Conservation (phyloP, 768 basidiomycete genomes). For the Exidia glandulosa region DNA sequence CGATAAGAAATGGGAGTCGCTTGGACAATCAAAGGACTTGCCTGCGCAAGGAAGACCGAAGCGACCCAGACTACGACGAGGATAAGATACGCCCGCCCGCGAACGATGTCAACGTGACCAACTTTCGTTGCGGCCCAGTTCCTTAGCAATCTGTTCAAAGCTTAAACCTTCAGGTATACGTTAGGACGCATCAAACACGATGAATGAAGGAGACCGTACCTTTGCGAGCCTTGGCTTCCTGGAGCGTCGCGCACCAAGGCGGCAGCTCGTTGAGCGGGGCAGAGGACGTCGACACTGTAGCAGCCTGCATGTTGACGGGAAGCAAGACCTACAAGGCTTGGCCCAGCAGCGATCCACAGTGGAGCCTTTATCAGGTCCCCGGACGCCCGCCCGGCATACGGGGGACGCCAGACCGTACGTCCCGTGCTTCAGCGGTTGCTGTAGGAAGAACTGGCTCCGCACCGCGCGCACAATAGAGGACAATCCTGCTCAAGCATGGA, state of each 20-base stretch:
- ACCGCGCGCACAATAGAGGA: not conserved
- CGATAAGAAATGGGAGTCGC: not conserved
- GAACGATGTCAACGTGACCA: too few species aligned
- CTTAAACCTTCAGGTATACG: conserved; percentile 37
- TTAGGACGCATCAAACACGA: not conserved
- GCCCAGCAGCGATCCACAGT: too few species aligned
- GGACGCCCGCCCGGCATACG: too few species aligned
- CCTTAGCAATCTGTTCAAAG: conserved; percentile 57
- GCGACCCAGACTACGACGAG: conserved; percentile 86
- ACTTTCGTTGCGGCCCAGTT: conserved; percentile 61
- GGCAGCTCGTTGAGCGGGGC: not conserved
- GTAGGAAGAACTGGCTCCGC: not conserved
- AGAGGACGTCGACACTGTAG: not conserved
- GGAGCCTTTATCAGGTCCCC: too few species aligned
- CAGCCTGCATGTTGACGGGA: not conserved
- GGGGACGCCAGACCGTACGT: not conserved
- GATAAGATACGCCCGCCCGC: too few species aligned
- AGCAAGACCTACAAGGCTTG: not conserved
- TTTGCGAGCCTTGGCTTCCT: conserved; percentile 54
- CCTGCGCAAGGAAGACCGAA: conserved; percentile 73
- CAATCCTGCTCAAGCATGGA: not conserved
- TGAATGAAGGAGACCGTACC: conserved; percentile 23
- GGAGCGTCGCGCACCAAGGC: not conserved
- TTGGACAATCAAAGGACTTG: conserved; percentile 15
- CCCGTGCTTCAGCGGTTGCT: not conserved